Percentiles rank a stretch among this genome's conserved stretches.
These are phyloP conservation scores for Candida ipomoeae DNA, from an alignment of 805 yeast species.

Conservation along the genomic window DNA sequence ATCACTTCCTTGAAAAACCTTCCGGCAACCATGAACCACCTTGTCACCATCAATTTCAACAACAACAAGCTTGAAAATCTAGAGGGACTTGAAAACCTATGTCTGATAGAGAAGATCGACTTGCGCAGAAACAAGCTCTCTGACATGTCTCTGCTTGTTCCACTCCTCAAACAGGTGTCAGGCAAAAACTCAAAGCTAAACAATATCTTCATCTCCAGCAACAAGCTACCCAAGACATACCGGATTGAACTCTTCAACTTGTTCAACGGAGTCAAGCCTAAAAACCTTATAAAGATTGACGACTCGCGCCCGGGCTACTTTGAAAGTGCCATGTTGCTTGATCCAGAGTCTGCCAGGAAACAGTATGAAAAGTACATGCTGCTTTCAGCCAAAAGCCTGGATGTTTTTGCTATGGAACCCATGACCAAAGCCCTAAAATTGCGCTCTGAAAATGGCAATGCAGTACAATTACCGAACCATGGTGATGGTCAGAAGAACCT, in stretches of 20 bases:
- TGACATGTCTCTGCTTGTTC: constrained; percentile 30
- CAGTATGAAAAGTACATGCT: constrained; percentile 37
- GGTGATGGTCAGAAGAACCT: neutral
- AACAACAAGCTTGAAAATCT: constrained; percentile 43
- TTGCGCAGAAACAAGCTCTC: constrained; percentile 45
- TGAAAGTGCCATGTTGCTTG: constrained; percentile 52
- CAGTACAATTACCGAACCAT: neutral
- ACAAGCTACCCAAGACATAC: constrained; percentile 43
- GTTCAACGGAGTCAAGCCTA: constrained; percentile 49
- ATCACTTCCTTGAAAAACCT: constrained; percentile 31
- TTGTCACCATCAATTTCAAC: constrained; percentile 48
- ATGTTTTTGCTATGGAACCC: neutral
- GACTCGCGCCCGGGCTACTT: constrained; percentile 61
- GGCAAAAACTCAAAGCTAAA: constrained; percentile 29
- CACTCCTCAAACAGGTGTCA: constrained; percentile 33
- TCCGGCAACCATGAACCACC: constrained; percentile 29
- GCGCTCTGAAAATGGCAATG: neutral
- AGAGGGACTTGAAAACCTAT: constrained; percentile 43
- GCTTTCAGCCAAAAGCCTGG: neutral
- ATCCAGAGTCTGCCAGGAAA: constrained; percentile 44
- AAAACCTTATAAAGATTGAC: constrained; percentile 48
- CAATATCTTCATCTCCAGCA: constrained; percentile 41
- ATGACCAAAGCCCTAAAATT: neutral
- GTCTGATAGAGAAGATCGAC: constrained; percentile 47
- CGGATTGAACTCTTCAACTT: constrained; percentile 54